phyloP scores from a whole-genome alignment of 2,329 filamentous ascomycete species.

The Cryphonectria parasitica region DNA sequence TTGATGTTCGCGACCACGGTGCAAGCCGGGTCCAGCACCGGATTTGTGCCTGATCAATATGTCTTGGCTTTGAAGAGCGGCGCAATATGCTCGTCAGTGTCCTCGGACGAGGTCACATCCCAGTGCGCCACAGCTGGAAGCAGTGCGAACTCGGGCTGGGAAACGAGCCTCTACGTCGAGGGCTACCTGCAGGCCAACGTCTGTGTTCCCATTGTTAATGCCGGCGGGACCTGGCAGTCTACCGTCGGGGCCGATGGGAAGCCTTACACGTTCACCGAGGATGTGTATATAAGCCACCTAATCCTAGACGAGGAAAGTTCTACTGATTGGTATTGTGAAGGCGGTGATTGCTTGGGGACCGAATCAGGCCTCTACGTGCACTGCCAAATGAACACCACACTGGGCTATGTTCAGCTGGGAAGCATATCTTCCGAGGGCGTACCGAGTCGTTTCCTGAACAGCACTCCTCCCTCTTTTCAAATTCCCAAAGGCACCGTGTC shows the following conservation, averaged over 20 bases:
- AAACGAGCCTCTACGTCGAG: not conserved
- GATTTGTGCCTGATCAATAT: conserved; percentile 2
- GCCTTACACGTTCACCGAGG: conserved; percentile 20
- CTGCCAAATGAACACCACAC: conserved; percentile 16
- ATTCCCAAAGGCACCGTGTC: not conserved
- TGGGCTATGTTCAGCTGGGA: conserved; percentile 18
- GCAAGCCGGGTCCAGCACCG: conserved; percentile 9
- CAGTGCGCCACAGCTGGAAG: not conserved
- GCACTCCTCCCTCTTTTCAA: conserved; percentile 6
- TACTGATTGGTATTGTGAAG: not conserved
- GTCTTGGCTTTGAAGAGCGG: conserved; percentile 18
- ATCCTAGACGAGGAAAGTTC: not conserved
- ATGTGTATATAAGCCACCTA: conserved; percentile 12
- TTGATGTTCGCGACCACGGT: conserved; percentile 19
- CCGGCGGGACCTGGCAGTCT: conserved; percentile 6
- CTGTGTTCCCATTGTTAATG: conserved; percentile 2
- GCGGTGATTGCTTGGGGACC: not conserved
- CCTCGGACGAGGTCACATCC: not conserved
- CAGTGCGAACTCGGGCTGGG: conserved; percentile 4
- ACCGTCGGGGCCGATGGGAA: not conserved
- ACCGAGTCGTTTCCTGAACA: conserved; percentile 9
- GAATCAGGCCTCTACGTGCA: conserved; percentile 7
- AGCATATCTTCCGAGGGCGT: conserved; percentile 4
- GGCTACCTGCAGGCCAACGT: not conserved
- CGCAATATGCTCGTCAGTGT: not conserved